Base-by-base conservation (phyloP, 2,329 filamentous ascomycete species). In the Iodosphaeria phyllophila region DNA sequence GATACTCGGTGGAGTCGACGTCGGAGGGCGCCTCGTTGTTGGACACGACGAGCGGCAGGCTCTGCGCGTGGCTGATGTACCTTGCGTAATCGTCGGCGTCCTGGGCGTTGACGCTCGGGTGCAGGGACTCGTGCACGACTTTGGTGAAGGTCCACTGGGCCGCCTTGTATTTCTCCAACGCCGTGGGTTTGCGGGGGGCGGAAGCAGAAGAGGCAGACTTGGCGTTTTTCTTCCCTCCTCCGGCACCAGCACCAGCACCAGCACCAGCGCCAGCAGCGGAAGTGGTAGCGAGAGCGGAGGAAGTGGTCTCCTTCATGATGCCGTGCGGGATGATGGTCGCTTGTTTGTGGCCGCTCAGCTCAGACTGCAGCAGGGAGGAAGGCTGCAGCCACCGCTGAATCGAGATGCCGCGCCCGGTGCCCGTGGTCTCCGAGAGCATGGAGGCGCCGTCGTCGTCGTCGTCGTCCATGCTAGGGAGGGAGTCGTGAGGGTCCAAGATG, bases 101-200 rank as follows among this genome's bases (percentile, higher is more conserved):
- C 19, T 68, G 63, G 6, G 62, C 51, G 6, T 67, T 76, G 18
- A 98, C 79, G 1, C 70, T 73, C 2, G 89, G 89, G 35, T 92
- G 77, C 22, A 95, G 61, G 5, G 80, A 89, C 44, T 84, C 77
- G 26, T 74, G 64, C 22, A 93, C 76, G 24, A 92, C 74, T 41
- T 91, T 76, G 11, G 75, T 75, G 23, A 93, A 75, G 0, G 80
- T 91, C 74, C 78, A 84, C 44, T 92, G 82, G 9, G 80, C 76
- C 28, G 77, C 75, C 18, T 76, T 77, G 15, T 73, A 68, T 50
- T 91, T 91, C 39, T 91, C 77, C 4, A 73, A 59, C 0, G 58
- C 50, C 3, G 69, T 69, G 21, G 60, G 53, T 35, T 73, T 71
- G 13, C 55, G 50, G 36, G 58, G 62, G 3, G 5, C 34, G 35